These are phyloP conservation scores for Monosporascus sp. DNA, from an alignment of 2,329 filamentous ascomycete genomes.

Conservation along the genomic window DNA sequence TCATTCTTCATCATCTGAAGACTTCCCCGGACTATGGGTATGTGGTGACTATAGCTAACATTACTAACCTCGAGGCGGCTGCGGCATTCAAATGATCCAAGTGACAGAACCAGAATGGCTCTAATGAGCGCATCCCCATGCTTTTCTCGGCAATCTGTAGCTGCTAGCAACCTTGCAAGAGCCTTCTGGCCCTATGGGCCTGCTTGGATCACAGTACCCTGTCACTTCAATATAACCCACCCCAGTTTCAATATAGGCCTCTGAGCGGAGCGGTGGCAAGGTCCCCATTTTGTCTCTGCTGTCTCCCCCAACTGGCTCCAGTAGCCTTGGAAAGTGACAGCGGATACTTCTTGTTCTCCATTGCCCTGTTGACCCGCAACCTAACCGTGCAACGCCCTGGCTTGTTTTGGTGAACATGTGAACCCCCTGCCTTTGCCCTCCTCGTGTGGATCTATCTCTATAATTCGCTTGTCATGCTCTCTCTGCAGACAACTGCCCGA, in stretches of 20 bases:
- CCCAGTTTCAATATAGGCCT: slow-evolving; percentile 28
- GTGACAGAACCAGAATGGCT: too few relatives aligned
- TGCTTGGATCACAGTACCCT: slow-evolving; percentile 26
- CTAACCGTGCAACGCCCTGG: slow-evolving; percentile 20
- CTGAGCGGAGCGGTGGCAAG: slow-evolving; percentile 25
- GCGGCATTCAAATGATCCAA: too few relatives aligned
- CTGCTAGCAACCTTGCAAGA: slow-evolving; percentile 25
- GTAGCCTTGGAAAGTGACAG: slow-evolving; percentile 15
- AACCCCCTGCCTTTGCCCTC: slow-evolving; percentile 13
- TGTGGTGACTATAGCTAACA: too few relatives aligned
- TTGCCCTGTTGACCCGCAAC: slow-evolving; percentile 19
- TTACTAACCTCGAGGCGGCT: too few relatives aligned
- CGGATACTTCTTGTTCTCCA: slow-evolving; percentile 2
- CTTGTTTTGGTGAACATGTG: slow-evolving; percentile 19
- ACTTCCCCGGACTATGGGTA: too few relatives aligned
- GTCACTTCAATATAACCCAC: slow-evolving; percentile 27
- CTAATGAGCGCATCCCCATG: slow-evolving; percentile 14
- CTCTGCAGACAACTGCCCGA: slow-evolving; percentile 26
- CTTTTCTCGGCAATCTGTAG: slow-evolving; percentile 28
- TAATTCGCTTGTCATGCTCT: slow-evolving; percentile 33
- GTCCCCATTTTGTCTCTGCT: slow-evolving; percentile 24
- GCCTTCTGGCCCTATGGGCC: slow-evolving; percentile 26
- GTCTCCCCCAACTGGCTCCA: slow-evolving; percentile 7
- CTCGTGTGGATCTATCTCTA: slow-evolving; percentile 24
- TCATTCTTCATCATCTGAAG: too few relatives aligned